These are phyloP conservation scores for Gossypium gossypioides DNA, from an alignment of 441 rosid species.

Conservation along the genomic window DNA sequence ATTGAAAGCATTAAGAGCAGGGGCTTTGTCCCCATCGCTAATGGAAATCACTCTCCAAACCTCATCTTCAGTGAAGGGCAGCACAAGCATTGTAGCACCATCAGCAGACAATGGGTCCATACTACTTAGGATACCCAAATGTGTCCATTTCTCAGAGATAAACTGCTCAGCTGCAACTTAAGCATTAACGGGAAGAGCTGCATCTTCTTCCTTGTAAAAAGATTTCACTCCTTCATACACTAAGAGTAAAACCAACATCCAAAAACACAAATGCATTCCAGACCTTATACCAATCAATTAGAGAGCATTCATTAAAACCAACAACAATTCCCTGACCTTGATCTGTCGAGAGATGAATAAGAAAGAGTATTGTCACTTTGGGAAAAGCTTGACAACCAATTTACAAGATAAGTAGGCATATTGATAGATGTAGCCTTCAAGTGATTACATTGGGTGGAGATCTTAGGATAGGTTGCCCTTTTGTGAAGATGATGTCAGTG, in stretches of 20 bases:
- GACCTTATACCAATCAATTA: background rate
- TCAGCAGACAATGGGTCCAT: slow-evolving; percentile 14
- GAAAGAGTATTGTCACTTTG: slow-evolving; percentile 28
- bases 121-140: slow-evolving; percentile 69
- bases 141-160: slow-evolving; percentile 44
- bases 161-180: slow-evolving; percentile 73
- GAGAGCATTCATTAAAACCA: background rate
- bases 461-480: too few relatives aligned
- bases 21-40: too few relatives aligned
- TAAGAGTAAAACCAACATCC: slow-evolving; percentile 13
- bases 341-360: slow-evolving; percentile 80
- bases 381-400: slow-evolving; percentile 48
- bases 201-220: slow-evolving; percentile 82
- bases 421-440: slow-evolving; percentile 45
- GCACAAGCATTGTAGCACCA: too few relatives aligned
- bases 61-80: too few relatives aligned
- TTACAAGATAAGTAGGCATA: slow-evolving; percentile 56
- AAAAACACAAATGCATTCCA: background rate
- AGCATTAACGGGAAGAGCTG: slow-evolving; percentile 55
- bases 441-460: too few relatives aligned
- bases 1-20: too few relatives aligned
- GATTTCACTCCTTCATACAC: slow-evolving; percentile 77
- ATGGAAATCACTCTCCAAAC: too few relatives aligned
- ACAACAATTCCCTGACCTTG: slow-evolving; percentile 39
- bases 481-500: too few relatives aligned